Conservation (phyloP, 1,284 basidiomycete species). For the Pyrrhoderma noxium region DNA sequence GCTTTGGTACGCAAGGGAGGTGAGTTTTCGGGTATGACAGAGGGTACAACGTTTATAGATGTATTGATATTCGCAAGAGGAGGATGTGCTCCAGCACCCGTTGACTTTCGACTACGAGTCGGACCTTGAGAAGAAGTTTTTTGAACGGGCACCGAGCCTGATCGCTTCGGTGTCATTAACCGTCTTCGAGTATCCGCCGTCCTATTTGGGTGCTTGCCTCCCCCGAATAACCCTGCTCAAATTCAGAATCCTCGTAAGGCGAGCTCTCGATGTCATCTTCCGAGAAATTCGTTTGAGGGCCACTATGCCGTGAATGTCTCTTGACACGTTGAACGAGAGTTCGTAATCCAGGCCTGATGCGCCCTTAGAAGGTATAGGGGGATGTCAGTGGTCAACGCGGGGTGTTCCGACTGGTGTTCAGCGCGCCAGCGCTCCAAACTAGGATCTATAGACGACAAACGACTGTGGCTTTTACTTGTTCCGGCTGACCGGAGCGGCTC, state of each 20-base stretch:
- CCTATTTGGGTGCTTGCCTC: conserved; percentile 1
- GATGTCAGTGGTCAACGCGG: background rate
- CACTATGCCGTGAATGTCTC: conserved; percentile 2
- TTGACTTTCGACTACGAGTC: background rate
- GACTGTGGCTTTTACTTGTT: conserved; percentile 5
- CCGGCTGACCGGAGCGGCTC: conserved; percentile 10
- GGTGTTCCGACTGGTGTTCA: conserved; percentile 2
- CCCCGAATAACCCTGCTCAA: conserved; percentile 11
- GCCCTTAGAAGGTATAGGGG: background rate
- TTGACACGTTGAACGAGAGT: conserved; percentile 11
- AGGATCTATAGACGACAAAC: conserved; percentile 12
- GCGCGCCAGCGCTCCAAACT: conserved; percentile 2
- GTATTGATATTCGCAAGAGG: conserved; percentile 11
- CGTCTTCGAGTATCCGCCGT: conserved; percentile 5
- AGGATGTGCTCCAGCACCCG: background rate
- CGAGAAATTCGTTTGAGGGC: background rate
- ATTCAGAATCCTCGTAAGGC: conserved; percentile 16
- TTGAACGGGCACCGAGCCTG: conserved; percentile 14
- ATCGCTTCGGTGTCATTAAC: conserved; percentile 13
- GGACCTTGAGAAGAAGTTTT: background rate
- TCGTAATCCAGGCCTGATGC: conserved; percentile 7
- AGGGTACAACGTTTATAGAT: background rate
- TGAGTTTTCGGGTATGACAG: background rate
- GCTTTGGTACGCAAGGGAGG: conserved; percentile 11
- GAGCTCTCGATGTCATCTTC: conserved; percentile 17